Evolutionary conservation across 176 grass and related monocot species (phyloP), one percentile per base, ranked within the genome.

Genomic region (Triticum turgidum): DNA sequence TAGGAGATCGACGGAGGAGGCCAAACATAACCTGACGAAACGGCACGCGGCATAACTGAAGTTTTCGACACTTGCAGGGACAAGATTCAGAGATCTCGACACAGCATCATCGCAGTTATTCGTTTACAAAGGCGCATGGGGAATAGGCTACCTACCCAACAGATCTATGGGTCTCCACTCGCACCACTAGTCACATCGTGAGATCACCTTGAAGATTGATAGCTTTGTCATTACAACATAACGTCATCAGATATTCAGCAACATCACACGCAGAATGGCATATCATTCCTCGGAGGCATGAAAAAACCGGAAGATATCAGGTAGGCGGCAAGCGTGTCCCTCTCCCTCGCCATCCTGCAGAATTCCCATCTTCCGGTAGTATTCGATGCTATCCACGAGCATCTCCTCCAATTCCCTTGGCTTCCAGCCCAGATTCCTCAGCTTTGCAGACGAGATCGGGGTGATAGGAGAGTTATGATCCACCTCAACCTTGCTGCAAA

Each of bases 371-470:
- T 84, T 79, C 24, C 32, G 21, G 38, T 78, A 92, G 76, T 44
- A 88, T 8, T 92, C 76, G 12, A 92, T 11, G 39, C 69, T 84
- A 24, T 95, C 90, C 0, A 17, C 11, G 13, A 95, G 88, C 2
- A 42, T 92, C 80, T 90, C 86, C 76, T 90, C 80, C 4, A 88
- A 76, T 15, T 82, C 74, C 69, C 79, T 88, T 7, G 79, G 84
- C 9, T 78, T 78, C 93, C 90, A 95, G 3, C 93, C 88, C 37
- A 90, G 77, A 8, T 54, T 86, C 76, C 56, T 81, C 61, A 90
- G 72, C 44, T 92, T 92, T 0, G n/a, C 86, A 0, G 93, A 84
- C 6, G 75, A 71, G 2, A 83, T 52, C 1, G 17, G 22, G 35
- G 17, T 17, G 54, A 83, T 42, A 8, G 11, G 13, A 59, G 3